Evolutionary conservation across 148 eudicot genomes (phyloP), one percentile per base, ranked within the genome.

Genomic region (Silene conica): DNA sequence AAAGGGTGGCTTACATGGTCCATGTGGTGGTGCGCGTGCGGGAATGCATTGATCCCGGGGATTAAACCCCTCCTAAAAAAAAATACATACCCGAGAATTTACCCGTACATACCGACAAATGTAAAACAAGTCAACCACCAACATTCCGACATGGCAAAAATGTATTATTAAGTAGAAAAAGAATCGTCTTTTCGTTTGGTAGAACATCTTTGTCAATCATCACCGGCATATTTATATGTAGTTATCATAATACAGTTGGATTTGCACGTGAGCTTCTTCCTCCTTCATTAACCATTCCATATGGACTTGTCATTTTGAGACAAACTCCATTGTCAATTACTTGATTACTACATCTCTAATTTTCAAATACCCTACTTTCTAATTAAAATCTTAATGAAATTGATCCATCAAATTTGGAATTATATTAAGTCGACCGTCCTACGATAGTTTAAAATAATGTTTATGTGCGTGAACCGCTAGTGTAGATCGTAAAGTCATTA

Each of bases 221-320:
- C 61, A 77, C 74, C 60, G 74, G 52, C 70, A 31, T 70, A 61
- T 38, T 50, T 59, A 15, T 55, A 52, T 6, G 45, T 34, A 31
- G 12, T 69, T 43, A 65, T 65, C 46, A 62, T 70, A 60, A 70
- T 77, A 77, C 79, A 77, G 79, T 77, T 77, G 79, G 79, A 58
- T 62, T 54, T 26, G 79, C 79, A 77, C 79, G 79, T 77, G 79
- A 77, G 73, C 69, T 77, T 62, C 74, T 54, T 77, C 79, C 74
- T 26, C 22, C 25, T 0, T 11, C 70, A 34, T 77, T 62, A 77
- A 50, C 70, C 74, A 3, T n/a, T 69, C 73, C 79, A 70, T 76
- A 76, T 77, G 79, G 70, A 77, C 79, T 77, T 77, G 79, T 77
- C 79, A 76, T 38, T 68, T 57, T 0, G 25, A 67, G 43, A 38